phyloP scores from a whole-genome alignment of 2,329 filamentous ascomycete species.

The Stachybotrys echinatus region DNA sequence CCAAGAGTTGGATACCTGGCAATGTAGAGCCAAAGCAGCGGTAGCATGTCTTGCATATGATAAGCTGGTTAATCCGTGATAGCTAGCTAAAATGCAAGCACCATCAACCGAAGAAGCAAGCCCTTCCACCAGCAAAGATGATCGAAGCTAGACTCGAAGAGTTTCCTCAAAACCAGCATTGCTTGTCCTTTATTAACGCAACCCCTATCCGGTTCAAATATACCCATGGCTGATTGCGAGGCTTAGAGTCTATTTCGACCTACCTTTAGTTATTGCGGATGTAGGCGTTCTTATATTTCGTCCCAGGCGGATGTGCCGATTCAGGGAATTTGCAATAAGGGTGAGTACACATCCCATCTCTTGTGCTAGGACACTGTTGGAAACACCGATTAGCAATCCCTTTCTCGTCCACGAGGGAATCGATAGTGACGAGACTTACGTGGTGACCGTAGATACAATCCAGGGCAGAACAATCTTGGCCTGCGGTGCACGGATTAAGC shows the following conservation, averaged over 20 bases:
- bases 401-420: neutral
- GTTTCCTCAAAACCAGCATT: too few relatives aligned
- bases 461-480: slow-evolving; percentile 52
- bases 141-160: too few relatives aligned
- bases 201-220: too few relatives aligned
- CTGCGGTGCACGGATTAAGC: slow-evolving; percentile 51
- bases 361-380: slow-evolving; percentile 47
- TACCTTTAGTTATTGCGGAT: slow-evolving; percentile 10
- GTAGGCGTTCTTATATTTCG: slow-evolving; percentile 37
- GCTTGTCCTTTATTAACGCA: too few relatives aligned
- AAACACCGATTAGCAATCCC: neutral
- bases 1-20: too few relatives aligned
- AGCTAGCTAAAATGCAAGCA: too few relatives aligned
- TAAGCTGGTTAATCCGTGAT: too few relatives aligned
- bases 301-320: slow-evolving; percentile 52
- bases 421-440: slow-evolving; percentile 30
- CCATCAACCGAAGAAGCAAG: too few relatives aligned
- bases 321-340: slow-evolving; percentile 50
- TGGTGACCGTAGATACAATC: slow-evolving; percentile 61
- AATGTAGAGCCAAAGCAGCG: too few relatives aligned
- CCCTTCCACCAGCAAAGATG: too few relatives aligned
- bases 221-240: too few relatives aligned
- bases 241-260: neutral
- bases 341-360: slow-evolving; percentile 44
- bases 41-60: too few relatives aligned